phyloP scores from a whole-genome alignment of 139 green algal species.

The Raphidocelis subcapitata region DNA sequence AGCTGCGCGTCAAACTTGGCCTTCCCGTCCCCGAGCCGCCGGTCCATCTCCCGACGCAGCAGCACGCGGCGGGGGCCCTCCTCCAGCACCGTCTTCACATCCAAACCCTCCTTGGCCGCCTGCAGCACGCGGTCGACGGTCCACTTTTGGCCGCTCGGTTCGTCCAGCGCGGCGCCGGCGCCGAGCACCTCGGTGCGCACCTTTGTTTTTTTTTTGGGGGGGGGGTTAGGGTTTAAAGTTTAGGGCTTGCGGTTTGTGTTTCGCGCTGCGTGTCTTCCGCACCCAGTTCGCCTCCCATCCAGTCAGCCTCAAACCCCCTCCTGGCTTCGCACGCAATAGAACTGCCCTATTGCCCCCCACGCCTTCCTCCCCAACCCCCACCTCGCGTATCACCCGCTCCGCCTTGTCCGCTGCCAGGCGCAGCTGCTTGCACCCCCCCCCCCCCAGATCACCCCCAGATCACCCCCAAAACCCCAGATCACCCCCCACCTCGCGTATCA shows the following conservation, averaged over 20 bases:
- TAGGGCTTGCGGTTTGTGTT: too few relatives aligned
- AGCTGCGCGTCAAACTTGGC: constrained; percentile 68
- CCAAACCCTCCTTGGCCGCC: constrained; percentile 69
- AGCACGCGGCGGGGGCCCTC: constrained; percentile 74
- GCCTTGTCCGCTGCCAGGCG: constrained; percentile 76
- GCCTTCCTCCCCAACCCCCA: too few relatives aligned
- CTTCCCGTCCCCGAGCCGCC: constrained; percentile 51
- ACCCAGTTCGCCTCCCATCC: too few relatives aligned
- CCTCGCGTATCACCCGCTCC: constrained; percentile 67
- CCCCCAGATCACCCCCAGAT: too few relatives aligned
- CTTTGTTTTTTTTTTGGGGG: too few relatives aligned
- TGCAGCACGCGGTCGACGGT: too few relatives aligned
- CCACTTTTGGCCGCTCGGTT: constrained; percentile 17
- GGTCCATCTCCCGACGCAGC: constrained; percentile 77
- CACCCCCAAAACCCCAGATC: too few relatives aligned
- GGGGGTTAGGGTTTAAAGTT: too few relatives aligned
- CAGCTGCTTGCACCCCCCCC: constrained; percentile 82
- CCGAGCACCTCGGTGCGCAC: constrained; percentile 37
- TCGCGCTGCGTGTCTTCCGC: too few relatives aligned
- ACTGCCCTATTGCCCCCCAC: too few relatives aligned
- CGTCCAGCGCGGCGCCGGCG: constrained; percentile 32
- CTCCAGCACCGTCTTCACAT: constrained; percentile 63
- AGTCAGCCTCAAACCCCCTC: too few relatives aligned
- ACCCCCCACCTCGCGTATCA: constrained; percentile 27
- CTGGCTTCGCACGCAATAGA: too few relatives aligned